Conservation (phyloP, 257 asterid species). For the Prunella vulgaris region DNA sequence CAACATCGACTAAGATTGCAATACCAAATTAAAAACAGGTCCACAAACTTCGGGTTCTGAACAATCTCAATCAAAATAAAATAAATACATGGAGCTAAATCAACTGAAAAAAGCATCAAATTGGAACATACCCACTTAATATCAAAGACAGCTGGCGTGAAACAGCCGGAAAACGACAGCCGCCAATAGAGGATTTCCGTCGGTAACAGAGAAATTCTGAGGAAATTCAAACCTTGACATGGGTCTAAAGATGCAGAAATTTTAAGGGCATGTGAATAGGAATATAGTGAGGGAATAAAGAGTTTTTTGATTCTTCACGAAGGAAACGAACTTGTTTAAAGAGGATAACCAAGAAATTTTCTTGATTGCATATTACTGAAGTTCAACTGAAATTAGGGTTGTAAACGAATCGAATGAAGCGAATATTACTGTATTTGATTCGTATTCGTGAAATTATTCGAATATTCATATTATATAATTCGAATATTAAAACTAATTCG, state of each 20-base stretch:
- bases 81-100: neutral
- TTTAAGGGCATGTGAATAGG: neutral
- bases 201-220: neutral
- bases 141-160: slow-evolving; percentile 25
- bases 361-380: neutral
- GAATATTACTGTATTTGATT: too few species aligned
- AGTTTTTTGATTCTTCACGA: neutral
- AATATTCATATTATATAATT: too few species aligned
- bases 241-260: neutral
- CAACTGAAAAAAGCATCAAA: slow-evolving; percentile 13
- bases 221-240: slow-evolving; percentile 8
- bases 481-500: too few species aligned
- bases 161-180: slow-evolving; percentile 15
- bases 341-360: too few species aligned
- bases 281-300: slow-evolving; percentile 5
- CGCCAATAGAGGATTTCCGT: slow-evolving; percentile 19
- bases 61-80: neutral
- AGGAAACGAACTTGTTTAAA: slow-evolving; percentile 1
- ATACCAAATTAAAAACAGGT: neutral
- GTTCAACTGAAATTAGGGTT: neutral
- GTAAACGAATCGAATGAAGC: too few species aligned
- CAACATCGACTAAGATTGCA: too few species aligned
- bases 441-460: too few species aligned
- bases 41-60: neutral
- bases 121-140: slow-evolving; percentile 48